A percentile compares a stretch with the other conserved stretches of the same genome.
Conservation (phyloP, 768 basidiomycete genomes). For the Stropharia rugosoannulata region DNA sequence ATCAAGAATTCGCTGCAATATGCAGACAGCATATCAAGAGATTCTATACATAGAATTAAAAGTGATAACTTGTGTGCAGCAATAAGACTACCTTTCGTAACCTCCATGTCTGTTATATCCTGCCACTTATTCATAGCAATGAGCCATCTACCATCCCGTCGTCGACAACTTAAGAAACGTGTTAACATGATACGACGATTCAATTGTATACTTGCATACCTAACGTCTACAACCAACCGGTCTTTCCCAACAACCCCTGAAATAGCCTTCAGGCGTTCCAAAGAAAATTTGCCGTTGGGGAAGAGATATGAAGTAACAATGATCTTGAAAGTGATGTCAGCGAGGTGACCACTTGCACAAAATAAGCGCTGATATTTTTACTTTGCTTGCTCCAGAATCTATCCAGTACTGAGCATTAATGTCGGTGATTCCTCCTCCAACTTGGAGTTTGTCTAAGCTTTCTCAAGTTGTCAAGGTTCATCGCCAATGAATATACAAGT, state of each 20-base stretch:
- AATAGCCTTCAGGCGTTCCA: slow-evolving; percentile 65
- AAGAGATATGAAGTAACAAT: slow-evolving; percentile 99
- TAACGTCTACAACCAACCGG: slow-evolving; percentile 91
- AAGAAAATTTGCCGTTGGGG: slow-evolving; percentile 75
- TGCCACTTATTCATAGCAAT: slow-evolving; percentile 99
- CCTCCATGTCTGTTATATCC: slow-evolving; percentile 91
- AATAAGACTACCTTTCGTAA: slow-evolving; percentile 61
- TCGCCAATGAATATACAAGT: slow-evolving; percentile 1
- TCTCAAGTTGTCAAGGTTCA: slow-evolving; percentile 11
- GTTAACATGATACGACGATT: neutral
- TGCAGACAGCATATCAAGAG: slow-evolving; percentile 70
- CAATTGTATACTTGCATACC: slow-evolving; percentile 45
- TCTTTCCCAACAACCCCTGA: slow-evolving; percentile 74
- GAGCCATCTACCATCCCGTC: slow-evolving; percentile 75
- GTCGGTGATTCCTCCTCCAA: slow-evolving; percentile 90
- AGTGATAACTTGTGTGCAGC: neutral
- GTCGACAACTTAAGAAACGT: slow-evolving; percentile 66
- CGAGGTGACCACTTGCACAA: neutral
- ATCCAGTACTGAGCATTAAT: slow-evolving; percentile 85
- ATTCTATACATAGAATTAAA: slow-evolving; percentile 45
- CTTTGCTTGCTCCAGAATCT: slow-evolving; percentile 89
- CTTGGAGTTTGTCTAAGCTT: slow-evolving; percentile 69
- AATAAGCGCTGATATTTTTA: slow-evolving; percentile 6
- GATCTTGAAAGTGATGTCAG: slow-evolving; percentile 51
- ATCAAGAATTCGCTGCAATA: slow-evolving; percentile 95